Percentiles rank a stretch among this genome's conserved stretches.
phyloP scores from a whole-genome alignment of 108 stramenopile genomes.

The Cyclotella cryptica region DNA sequence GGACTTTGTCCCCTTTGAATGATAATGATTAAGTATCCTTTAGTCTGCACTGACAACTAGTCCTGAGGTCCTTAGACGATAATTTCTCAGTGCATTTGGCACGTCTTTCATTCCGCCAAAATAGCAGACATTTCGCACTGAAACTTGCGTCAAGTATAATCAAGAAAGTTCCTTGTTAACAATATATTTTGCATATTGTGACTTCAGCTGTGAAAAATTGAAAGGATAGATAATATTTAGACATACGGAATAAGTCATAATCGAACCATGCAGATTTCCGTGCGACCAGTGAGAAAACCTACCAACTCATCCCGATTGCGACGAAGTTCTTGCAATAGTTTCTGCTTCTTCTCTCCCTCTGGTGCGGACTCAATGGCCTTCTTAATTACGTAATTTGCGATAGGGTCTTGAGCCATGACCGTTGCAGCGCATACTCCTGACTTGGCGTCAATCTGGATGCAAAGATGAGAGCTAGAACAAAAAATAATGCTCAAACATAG shows the following conservation, averaged over 20 bases:
- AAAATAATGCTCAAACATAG: slow-evolving; percentile 7
- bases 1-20: slow-evolving; percentile 72
- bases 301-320: slow-evolving; percentile 43
- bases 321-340: slow-evolving; percentile 22
- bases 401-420: slow-evolving; percentile 92
- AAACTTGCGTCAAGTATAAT: neutral
- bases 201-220: slow-evolving; percentile 60
- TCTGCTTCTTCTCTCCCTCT: slow-evolving; percentile 24
- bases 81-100: neutral
- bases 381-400: slow-evolving; percentile 95
- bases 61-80: neutral
- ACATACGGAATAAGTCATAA: neutral
- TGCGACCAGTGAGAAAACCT: neutral
- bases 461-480: neutral
- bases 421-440: slow-evolving; percentile 71
- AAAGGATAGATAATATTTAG: slow-evolving; percentile 1
- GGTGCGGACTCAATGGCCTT: slow-evolving; percentile 40
- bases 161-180: slow-evolving; percentile 17
- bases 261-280: neutral
- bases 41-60: neutral
- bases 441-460: slow-evolving; percentile 17
- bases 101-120: neutral
- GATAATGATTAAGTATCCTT: slow-evolving; percentile 4
- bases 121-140: neutral
- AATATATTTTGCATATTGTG: slow-evolving; percentile 85